Percentiles rank a stretch among this genome's conserved stretches.
Conservation (phyloP, 2,329 filamentous ascomycete species). For the Talaromyces pinophilus region DNA sequence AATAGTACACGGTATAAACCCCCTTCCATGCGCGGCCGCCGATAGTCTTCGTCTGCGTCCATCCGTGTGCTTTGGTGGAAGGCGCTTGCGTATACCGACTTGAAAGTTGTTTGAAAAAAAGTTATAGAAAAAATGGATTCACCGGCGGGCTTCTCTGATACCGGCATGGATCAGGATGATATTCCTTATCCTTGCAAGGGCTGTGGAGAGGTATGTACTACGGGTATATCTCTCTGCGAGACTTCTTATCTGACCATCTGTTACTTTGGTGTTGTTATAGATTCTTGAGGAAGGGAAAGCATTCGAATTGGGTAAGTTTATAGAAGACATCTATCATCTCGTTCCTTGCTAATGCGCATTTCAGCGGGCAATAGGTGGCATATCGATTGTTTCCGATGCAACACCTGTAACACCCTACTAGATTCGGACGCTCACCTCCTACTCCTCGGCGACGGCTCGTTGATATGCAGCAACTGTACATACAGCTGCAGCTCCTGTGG, state of each 20-base stretch:
- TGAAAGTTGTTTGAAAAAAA: background rate
- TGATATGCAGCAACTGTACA: conserved; percentile 99
- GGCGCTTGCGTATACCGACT: background rate
- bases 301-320: conserved; percentile 83
- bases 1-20: background rate
- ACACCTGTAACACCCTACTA: conserved; percentile 90
- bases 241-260: conserved; percentile 17
- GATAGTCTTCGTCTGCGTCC: conserved; percentile 13
- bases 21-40: conserved; percentile 17
- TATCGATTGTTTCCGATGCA: conserved; percentile 97
- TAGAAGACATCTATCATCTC: background rate
- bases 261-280: conserved; percentile 49
- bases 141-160: conserved; percentile 56
- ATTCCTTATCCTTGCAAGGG: conserved; percentile 84
- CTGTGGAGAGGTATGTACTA: conserved; percentile 73
- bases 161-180: conserved; percentile 74
- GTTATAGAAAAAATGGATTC: conserved; percentile 52
- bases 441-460: conserved; percentile 91
- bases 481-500: conserved; percentile 97
- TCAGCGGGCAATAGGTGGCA: conserved; percentile 95
- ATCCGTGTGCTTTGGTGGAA: conserved; percentile 7
- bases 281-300: conserved; percentile 98
- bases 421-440: conserved; percentile 98
- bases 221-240: background rate
- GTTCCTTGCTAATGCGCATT: conserved; percentile 35